phyloP scores from a whole-genome alignment of 108 stramenopile species.

The Pseudonitzschia multiseries region DNA sequence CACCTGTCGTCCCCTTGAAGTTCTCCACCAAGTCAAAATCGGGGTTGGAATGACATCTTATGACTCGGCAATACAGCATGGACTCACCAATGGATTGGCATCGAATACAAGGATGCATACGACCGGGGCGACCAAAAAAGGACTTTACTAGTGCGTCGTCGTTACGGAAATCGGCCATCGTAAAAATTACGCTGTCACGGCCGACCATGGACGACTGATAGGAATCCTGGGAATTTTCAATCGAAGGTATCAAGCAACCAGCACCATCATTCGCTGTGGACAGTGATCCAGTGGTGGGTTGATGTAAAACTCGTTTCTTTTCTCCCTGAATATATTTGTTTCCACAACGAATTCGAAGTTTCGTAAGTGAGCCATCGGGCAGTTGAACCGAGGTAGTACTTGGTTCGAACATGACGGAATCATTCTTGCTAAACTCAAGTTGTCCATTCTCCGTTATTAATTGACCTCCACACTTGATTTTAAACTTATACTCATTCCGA shows the following conservation, averaged over 20 bases:
- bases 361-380: neutral
- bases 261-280: neutral
- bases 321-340: slow-evolving; percentile 1
- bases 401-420: neutral
- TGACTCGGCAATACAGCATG: slow-evolving; percentile 41
- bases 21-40: slow-evolving; percentile 43
- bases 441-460: slow-evolving; percentile 10
- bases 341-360: slow-evolving; percentile 13
- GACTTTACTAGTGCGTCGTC: slow-evolving; percentile 20
- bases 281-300: neutral
- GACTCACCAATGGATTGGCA: slow-evolving; percentile 33
- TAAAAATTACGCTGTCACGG: slow-evolving; percentile 6
- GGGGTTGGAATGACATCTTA: slow-evolving; percentile 43
- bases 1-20: slow-evolving; percentile 30
- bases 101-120: slow-evolving; percentile 39
- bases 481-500: slow-evolving; percentile 14
- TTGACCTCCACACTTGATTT: slow-evolving; percentile 20
- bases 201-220: neutral
- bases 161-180: slow-evolving; percentile 2
- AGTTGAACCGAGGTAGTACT: neutral
- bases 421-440: neutral
- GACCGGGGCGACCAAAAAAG: slow-evolving; percentile 34
- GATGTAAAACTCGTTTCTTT: neutral
- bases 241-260: neutral
- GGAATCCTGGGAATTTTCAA: neutral